Evolutionary conservation across 2,329 filamentous ascomycete genomes (phyloP), one percentile per base, ranked within the genome.

Genomic region (Hymenotorrendiella dingleyae): DNA sequence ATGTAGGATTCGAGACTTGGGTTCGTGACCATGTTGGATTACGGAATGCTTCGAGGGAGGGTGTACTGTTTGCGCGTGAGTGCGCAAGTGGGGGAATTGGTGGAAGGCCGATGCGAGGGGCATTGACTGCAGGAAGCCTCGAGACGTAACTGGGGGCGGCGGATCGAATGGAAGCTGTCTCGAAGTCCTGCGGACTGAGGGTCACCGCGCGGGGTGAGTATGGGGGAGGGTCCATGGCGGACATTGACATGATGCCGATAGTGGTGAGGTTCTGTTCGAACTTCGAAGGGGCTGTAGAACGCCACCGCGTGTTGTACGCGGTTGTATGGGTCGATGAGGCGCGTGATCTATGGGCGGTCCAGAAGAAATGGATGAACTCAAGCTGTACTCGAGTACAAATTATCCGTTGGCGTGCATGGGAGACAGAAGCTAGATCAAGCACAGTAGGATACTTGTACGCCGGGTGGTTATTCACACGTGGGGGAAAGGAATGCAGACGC

Each of bases 131-230:
- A 12, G 81, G 81, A 2, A 71, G 75, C 40, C 82, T 79, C 41
- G 80, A 84, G 48, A 76, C 75, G 60, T 84, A 84, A 8, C 81
- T 84, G 29, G 81, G 81, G n/a, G 80, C 80, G 6, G 73, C 73
- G 14, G 80, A 84, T 53, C 70, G 77, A 48, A 85, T 74, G 8
- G 82, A 85, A 6, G 76, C 72, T 17, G 80, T 82, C 54, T 85
- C 81, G 45, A 82, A 78, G 59, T 84, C 80, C 24, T 17, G 36
- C 4, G 21, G 28, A 14, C n/a, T 33, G 36, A 38, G 28, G n/a
- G 23, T 27, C 27, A 23, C 26, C 14, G 8, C 27, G 10, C 32
- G 28, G 17, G 30, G 40, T 26, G 33, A 36, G 35, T 46, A 44
- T 35, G 42, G 36, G 3, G 42, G 42, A 22, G 42, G 42, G 21